Percentiles rank a stretch among this genome's conserved stretches.
Conservation (phyloP, 1,139 yeast species). For the Starmera stellimalicola region DNA sequence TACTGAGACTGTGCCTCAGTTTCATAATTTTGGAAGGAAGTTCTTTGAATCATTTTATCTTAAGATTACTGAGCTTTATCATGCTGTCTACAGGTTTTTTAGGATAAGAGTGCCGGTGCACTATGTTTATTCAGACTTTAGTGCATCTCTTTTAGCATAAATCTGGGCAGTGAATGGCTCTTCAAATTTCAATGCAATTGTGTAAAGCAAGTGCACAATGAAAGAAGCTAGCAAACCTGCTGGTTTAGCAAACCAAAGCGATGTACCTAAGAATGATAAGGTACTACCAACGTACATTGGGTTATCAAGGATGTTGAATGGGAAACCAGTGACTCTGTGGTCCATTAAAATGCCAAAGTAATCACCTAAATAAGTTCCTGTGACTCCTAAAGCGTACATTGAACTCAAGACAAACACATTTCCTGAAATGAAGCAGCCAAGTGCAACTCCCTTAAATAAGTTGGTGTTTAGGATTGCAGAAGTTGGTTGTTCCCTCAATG, state of each 20-base stretch:
- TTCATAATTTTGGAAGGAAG: too few species aligned
- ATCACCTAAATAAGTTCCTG: conserved; percentile 95
- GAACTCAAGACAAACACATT: conserved; percentile 72
- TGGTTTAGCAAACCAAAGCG: conserved; percentile 82
- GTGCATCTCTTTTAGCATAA: conserved; percentile 55
- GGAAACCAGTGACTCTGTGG: conserved; percentile 86
- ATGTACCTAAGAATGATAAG: conserved; percentile 82
- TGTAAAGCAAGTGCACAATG: conserved; percentile 74
- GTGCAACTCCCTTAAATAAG: conserved; percentile 34
- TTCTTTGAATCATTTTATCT: too few species aligned
- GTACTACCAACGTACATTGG: conserved; percentile 97
- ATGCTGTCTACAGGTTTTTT: too few species aligned
- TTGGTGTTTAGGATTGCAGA: conserved; percentile 32
- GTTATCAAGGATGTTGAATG: conserved; percentile 81
- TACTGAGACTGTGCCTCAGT: too few species aligned
- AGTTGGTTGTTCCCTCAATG: conserved; percentile 48
- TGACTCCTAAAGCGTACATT: conserved; percentile 91
- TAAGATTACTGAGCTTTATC: too few species aligned
- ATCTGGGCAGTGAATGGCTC: conserved; percentile 94
- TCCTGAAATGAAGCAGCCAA: conserved; percentile 49
- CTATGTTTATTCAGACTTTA: conserved; percentile 23
- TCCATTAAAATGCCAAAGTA: conserved; percentile 94
- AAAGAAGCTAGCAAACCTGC: conserved; percentile 70
- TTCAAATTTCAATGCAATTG: conserved; percentile 76
- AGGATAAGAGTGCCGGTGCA: too few species aligned